These are phyloP conservation scores for Lichtheimia hyalospora DNA, from an alignment of 371 early-diverging fungal species.

Conservation along the genomic window DNA sequence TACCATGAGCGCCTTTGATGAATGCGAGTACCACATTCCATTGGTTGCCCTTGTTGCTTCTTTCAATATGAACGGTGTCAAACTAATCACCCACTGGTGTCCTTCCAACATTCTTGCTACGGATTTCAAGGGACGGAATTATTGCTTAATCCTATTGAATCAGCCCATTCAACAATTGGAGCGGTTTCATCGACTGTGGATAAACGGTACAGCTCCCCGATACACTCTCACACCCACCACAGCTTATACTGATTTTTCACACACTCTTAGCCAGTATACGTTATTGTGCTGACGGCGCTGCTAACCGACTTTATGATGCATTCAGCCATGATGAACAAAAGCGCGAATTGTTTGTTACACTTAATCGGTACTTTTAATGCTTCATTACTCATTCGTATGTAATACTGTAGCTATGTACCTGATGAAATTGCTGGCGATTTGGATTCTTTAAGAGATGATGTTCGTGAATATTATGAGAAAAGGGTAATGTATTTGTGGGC, in stretches of 20 bases:
- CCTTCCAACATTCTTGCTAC: conserved; percentile 30
- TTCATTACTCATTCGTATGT: neutral
- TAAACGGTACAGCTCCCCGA: conserved; percentile 26
- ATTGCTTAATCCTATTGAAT: conserved; percentile 38
- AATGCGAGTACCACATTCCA: too few relatives aligned
- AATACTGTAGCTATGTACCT: conserved; percentile 65
- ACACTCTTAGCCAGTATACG: conserved; percentile 53
- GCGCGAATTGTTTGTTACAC: conserved; percentile 32
- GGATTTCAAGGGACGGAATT: conserved; percentile 21
- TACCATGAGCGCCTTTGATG: too few relatives aligned
- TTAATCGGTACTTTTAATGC: conserved; percentile 10
- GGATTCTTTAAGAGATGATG: conserved; percentile 74
- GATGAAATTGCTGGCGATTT: conserved; percentile 84
- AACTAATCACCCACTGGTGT: conserved; percentile 34
- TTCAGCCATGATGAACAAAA: conserved; percentile 46
- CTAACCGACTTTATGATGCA: conserved; percentile 80
- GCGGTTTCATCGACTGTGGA: conserved; percentile 33
- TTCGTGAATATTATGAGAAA: conserved; percentile 65
- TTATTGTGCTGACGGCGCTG: conserved; percentile 90
- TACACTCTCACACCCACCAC: neutral
- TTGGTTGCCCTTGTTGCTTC: too few relatives aligned
- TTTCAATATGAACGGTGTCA: conserved; percentile 10
- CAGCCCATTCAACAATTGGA: conserved; percentile 33
- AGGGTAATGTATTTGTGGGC: conserved; percentile 14
- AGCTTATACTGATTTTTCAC: neutral